Evolutionary conservation across 306 rosid genomes (phyloP).

Genomic region (Cercis canadensis): DNA sequence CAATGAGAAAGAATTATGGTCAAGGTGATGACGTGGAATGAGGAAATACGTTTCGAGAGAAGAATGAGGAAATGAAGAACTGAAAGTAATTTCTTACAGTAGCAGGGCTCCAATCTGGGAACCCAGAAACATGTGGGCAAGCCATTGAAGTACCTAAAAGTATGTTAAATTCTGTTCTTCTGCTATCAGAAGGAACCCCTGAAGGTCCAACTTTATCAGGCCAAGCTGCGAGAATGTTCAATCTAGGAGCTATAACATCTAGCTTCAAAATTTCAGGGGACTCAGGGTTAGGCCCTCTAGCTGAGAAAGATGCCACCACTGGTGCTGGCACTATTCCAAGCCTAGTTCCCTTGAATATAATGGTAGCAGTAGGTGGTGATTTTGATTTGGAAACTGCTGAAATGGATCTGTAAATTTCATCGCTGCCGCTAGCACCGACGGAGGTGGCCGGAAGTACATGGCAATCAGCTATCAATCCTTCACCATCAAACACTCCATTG

Average conservation of each 20-base stretch:
- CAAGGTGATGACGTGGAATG: too few species aligned
- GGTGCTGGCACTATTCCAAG: constrained; percentile 77
- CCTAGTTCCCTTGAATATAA: constrained; percentile 71
- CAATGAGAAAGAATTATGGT: too few species aligned
- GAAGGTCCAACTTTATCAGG: constrained; percentile 70
- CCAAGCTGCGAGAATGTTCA: constrained; percentile 95
- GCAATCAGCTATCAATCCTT: constrained; percentile 90
- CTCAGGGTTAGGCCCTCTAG: constrained; percentile 83
- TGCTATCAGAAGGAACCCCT: constrained; percentile 60
- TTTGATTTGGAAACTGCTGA: constrained; percentile 38
- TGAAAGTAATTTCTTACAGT: too few species aligned
- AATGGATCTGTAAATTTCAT: constrained; percentile 60
- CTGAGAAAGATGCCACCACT: constrained; percentile 85
- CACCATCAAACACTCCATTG: constrained; percentile 79
- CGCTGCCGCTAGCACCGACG: constrained; percentile 68
- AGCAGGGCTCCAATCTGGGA: constrained; percentile 84
- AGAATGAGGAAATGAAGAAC: too few species aligned
- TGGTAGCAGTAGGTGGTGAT: constrained; percentile 62
- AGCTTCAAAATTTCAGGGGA: constrained; percentile 82
- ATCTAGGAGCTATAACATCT: constrained; percentile 78
- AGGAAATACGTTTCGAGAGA: too few species aligned
- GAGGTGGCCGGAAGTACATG: constrained; percentile 84
- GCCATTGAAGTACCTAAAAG: constrained; percentile 94
- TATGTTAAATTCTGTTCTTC: constrained; percentile 75
- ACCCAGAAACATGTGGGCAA: constrained; percentile 87